These are phyloP conservation scores for Pseudozyma hubeiensis DNA, from an alignment of 1,284 basidiomycete species.

Conservation along the genomic window DNA sequence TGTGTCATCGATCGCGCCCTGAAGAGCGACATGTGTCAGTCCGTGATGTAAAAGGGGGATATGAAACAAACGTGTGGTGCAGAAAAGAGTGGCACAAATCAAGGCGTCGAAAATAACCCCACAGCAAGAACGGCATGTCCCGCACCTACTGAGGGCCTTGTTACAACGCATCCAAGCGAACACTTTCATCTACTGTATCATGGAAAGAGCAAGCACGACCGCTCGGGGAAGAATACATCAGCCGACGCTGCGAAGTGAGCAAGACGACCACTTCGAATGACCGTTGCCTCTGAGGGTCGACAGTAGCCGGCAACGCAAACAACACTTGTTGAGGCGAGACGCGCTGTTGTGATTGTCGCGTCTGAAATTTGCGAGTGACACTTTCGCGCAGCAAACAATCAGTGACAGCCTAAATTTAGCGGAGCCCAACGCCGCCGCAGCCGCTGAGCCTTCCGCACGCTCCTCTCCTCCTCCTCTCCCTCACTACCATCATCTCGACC, in stretches of 20 bases:
- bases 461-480: conserved; percentile 2
- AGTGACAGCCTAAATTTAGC: background rate
- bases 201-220: too few relatives aligned
- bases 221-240: too few relatives aligned
- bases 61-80: too few relatives aligned
- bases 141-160: too few relatives aligned
- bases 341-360: conserved; percentile 7
- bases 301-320: background rate
- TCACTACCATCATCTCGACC: conserved; percentile 9
- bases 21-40: too few relatives aligned
- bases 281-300: too few relatives aligned
- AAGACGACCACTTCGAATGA: too few relatives aligned
- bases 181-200: too few relatives aligned
- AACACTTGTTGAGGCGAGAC: background rate
- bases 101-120: conserved; percentile 13
- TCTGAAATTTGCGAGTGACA: background rate
- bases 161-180: too few relatives aligned
- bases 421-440: background rate
- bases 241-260: too few relatives aligned
- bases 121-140: background rate
- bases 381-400: conserved; percentile 1
- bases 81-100: too few relatives aligned
- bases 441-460: conserved; percentile 1
- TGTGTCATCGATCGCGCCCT: background rate
- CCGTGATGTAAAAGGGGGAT: too few relatives aligned